Base-by-base conservation (phyloP, 106 monocot genomes). In the Chionographis japonica region DNA sequence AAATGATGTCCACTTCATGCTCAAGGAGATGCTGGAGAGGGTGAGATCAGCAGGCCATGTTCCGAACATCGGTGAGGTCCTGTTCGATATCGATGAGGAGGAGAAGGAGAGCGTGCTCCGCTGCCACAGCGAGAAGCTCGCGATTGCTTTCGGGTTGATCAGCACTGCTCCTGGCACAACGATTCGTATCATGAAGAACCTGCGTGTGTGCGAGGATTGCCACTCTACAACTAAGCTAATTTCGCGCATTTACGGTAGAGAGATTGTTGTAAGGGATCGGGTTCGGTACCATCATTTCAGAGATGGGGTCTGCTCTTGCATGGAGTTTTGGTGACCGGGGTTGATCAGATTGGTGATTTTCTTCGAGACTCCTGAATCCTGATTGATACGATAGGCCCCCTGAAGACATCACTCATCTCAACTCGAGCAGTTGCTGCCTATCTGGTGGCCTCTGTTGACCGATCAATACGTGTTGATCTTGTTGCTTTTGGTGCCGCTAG, bases 1-100 rank as follows among this genome's bases (percentile, higher is more conserved):
- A 8, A 16, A 51, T 19, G 58, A 71, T 50, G 70, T 77, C 36
- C 7, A 68, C 52, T 20, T 14, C 3, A 38, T 52, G 11, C 16
- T 63, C 54, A 60, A 75, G 0, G 60, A 42, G 59, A 61, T 61
- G 50, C 60, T 61, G 60, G 37, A 61, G 9, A 61, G 38, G 37
- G 1, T 61, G 11, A 61, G 36, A 35, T 12, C 11, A 12, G 60
- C 10, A 12, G 60, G 60, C 12, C 37, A 40, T 61, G 60, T 10
- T 39, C 60, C 60, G 8, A 61, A 61, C 36, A 61, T 15, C 11
- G 37, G 60, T 4, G 37, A 37, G 12, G 60, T 39, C 36, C 12
- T 38, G 38, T 38, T 61, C 2, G 60, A 61, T 13, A 61, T 61
- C 11, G 4, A 14, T 2, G 60, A 61, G 6, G 54, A 46, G 9